A percentile compares a stretch with the other conserved stretches of the same genome.
Evolutionary conservation across 2,329 filamentous ascomycete species (phyloP).

Genomic region (Decorospora gaudefroyi): DNA sequence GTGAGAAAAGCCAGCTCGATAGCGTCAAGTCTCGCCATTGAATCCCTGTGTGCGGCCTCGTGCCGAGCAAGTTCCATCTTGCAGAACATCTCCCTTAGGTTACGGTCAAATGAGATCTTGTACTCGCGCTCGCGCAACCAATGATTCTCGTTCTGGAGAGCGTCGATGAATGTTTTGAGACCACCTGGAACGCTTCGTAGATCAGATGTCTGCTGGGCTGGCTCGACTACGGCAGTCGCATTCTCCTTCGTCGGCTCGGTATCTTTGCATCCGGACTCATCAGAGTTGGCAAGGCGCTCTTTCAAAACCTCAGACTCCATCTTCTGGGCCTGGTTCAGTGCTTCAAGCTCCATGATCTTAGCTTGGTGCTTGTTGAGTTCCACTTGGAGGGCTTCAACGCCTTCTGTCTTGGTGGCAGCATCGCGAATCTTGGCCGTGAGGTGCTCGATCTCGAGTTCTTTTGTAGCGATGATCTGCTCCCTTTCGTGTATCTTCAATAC

Average conservation of each 20-base stretch:
- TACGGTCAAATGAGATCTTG: constrained; percentile 21
- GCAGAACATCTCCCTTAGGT: constrained; percentile 17
- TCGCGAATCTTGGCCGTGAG: constrained; percentile 66
- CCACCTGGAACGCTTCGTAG: constrained; percentile 17
- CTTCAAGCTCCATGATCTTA: constrained; percentile 29
- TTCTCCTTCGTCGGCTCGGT: constrained; percentile 4
- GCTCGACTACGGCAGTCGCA: constrained; percentile 12
- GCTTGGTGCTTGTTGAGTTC: constrained; percentile 27
- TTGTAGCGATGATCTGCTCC: constrained; percentile 72
- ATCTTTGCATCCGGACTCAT: constrained; percentile 10
- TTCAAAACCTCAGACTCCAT: constrained; percentile 26
- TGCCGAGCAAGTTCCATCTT: constrained; percentile 11
- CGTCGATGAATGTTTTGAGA: constrained; percentile 27
- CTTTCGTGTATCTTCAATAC: constrained; percentile 69
- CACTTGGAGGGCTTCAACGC: constrained; percentile 25
- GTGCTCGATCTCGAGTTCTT: constrained; percentile 79
- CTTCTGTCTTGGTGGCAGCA: constrained; percentile 31
- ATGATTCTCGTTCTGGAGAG: constrained; percentile 36
- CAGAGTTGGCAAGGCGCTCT: constrained; percentile 16
- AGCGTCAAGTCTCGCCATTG: constrained; percentile 2
- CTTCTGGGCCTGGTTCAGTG: constrained; percentile 22
- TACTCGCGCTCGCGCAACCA: constrained; percentile 38
- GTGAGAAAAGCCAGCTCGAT: constrained; percentile 13
- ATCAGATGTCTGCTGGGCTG: constrained; percentile 17
- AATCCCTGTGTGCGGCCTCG: background rate